phyloP scores from a whole-genome alignment of 2,329 filamentous ascomycete species.

The Cordyceps pruinosa region DNA sequence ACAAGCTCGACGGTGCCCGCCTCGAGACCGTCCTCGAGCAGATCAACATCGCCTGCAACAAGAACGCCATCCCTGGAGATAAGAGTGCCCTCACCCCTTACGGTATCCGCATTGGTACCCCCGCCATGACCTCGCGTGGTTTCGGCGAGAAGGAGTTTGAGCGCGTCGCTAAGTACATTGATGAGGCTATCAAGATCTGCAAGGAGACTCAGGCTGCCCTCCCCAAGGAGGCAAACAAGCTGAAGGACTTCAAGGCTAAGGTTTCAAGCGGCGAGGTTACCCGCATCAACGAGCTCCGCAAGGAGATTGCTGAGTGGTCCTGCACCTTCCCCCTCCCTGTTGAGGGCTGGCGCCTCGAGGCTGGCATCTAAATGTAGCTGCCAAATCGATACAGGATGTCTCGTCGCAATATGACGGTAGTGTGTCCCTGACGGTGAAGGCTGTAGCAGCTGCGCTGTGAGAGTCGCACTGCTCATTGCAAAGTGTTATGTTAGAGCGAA shows the following conservation, averaged over 20 bases:
- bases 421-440: neutral
- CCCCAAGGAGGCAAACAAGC: constrained; percentile 97
- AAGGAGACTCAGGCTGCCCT: constrained; percentile 77
- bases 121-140: constrained; percentile 94
- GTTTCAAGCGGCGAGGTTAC: constrained; percentile 69
- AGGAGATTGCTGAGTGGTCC: constrained; percentile 86
- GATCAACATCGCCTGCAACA: constrained; percentile 99
- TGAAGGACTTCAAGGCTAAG: constrained; percentile 98
- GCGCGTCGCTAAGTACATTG: constrained; percentile 83
- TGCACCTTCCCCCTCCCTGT: constrained; percentile 88
- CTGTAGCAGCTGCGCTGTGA: neutral
- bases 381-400: neutral
- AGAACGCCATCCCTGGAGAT: constrained; percentile 97
- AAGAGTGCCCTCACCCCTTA: constrained; percentile 92
- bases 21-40: constrained; percentile 94
- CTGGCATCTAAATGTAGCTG: constrained; percentile 42
- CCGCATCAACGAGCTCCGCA: constrained; percentile 77
- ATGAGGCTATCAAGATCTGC: constrained; percentile 80
- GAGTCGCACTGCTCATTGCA: neutral
- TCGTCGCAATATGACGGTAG: neutral
- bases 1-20: constrained; percentile 83
- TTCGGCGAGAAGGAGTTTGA: constrained; percentile 91
- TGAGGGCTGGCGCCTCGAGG: constrained; percentile 60
- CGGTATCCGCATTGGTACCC: constrained; percentile 92
- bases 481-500: neutral